Evolutionary conservation across 1,284 basidiomycete genomes (phyloP), one percentile per base, ranked within the genome.

Genomic region (Pascua sp.): DNA sequence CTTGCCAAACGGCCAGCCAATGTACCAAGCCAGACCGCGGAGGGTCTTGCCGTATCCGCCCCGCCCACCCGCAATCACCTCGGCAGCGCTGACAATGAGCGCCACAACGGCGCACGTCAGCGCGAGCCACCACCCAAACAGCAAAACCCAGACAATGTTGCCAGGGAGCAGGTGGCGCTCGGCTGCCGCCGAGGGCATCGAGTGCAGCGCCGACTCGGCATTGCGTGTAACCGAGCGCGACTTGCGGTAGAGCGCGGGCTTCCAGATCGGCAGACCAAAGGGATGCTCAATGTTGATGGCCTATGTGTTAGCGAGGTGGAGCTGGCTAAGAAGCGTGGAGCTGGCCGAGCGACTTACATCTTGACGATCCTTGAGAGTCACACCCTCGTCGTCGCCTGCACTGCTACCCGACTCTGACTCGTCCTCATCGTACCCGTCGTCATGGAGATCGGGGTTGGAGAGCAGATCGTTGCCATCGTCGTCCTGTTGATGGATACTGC

Each of bases 241-340:
- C 77, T 99, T 99, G 79, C 96, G 95, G 85, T 99, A 99, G 53
- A 99, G 78, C 0, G 96, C 96, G 12, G 96, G 96, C 78, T 99
- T 99, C 96, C 96, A 98, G 72, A 99, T 98, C 47, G 92, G 96
- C 64, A 99, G 83, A 81, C 96, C 96, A 77, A 99, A 98, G 8
- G 96, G 96, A 77, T 99, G 96, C 74, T 97, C 92, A 72, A 97
- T 93, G 78, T 98, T 98, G 77, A 98, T 96, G 66, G 82, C 82
- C 79, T 79, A 18, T 16, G 47, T 47, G 53, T 64, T 37, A 60
- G 56, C 32, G 8, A 11, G 42, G 47, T 42, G 36, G 40, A 11
- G 17, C 9, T n/a, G 40, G 32, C 48, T 13, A 16, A 15, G 49
- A 18, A 42, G 13, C 24, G 4, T 32, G 24, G 24, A 32, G 24